phyloP scores from a whole-genome alignment of 768 basidiomycete species.

The Xerocomellus intermedius region DNA sequence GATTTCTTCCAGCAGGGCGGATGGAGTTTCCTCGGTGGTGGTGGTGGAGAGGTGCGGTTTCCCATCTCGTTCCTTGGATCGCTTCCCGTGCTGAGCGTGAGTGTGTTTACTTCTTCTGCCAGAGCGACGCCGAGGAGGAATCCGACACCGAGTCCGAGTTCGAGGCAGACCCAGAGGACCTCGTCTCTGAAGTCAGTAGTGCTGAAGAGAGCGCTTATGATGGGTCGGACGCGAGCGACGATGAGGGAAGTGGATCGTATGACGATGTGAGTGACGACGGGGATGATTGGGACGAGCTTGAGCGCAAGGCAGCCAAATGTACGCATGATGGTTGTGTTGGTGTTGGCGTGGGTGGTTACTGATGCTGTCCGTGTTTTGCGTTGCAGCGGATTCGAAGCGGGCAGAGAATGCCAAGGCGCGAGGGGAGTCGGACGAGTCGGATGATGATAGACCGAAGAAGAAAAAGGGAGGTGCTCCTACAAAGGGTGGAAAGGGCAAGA shows the following conservation, averaged over 20 bases:
- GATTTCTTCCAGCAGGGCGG: slow-evolving; percentile 97
- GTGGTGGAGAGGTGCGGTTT: slow-evolving; percentile 64
- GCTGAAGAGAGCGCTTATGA: slow-evolving; percentile 57
- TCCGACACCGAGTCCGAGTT: slow-evolving; percentile 70
- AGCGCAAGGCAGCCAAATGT: slow-evolving; percentile 89
- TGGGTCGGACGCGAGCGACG: slow-evolving; percentile 51
- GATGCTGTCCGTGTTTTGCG: neutral
- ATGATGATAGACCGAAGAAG: slow-evolving; percentile 48
- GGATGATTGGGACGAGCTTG: slow-evolving; percentile 96
- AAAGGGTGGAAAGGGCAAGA: slow-evolving; percentile 37
- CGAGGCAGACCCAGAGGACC: slow-evolving; percentile 46
- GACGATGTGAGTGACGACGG: slow-evolving; percentile 68
- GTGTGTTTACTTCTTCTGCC: slow-evolving; percentile 39
- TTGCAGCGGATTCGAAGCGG: slow-evolving; percentile 50
- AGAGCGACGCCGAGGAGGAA: slow-evolving; percentile 61
- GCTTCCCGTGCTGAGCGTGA: slow-evolving; percentile 32
- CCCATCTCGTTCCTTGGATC: slow-evolving; percentile 1
- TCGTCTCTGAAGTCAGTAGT: slow-evolving; percentile 41
- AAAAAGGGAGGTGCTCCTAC: slow-evolving; percentile 30
- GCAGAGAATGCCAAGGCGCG: slow-evolving; percentile 38
- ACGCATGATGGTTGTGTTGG: slow-evolving; percentile 14
- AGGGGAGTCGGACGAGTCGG: slow-evolving; percentile 53
- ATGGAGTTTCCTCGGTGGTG: slow-evolving; percentile 86
- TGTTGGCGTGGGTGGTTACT: neutral
- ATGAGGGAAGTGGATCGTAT: slow-evolving; percentile 66